These are phyloP conservation scores for Oidiodendron maius DNA, from an alignment of 495 filamentous ascomycete species.

Conservation along the genomic window DNA sequence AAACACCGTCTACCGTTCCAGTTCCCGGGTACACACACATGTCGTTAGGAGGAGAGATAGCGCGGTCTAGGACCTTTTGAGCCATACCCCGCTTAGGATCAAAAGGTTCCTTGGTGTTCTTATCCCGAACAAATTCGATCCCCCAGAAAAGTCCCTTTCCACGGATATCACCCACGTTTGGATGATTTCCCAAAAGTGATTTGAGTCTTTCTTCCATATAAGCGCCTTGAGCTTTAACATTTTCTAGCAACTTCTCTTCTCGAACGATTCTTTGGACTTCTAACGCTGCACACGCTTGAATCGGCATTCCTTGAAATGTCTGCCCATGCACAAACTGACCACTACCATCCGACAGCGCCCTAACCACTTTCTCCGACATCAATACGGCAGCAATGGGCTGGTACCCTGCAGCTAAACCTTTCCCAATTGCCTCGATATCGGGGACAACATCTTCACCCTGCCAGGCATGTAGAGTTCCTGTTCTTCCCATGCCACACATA, in stretches of 20 bases:
- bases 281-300: constrained; percentile 53
- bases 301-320: constrained; percentile 57
- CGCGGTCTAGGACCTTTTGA: constrained; percentile 47
- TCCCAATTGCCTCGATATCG: constrained; percentile 66
- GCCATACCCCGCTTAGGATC: constrained; percentile 33
- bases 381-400: constrained; percentile 57
- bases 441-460: constrained; percentile 56
- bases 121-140: constrained; percentile 52
- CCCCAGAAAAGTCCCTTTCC: constrained; percentile 61
- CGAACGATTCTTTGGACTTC: constrained; percentile 54
- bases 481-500: constrained; percentile 74
- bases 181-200: constrained; percentile 36
- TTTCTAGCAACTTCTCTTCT: constrained; percentile 46
- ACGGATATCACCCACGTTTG: constrained; percentile 58
- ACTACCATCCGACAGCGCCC: constrained; percentile 47
- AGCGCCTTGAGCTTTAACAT: constrained; percentile 44
- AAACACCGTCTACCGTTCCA: constrained; percentile 60
- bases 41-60: constrained; percentile 42
- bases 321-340: constrained; percentile 53
- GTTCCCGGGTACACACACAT: constrained; percentile 66
- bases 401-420: constrained; percentile 59
- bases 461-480: constrained; percentile 64
- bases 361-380: constrained; percentile 45
- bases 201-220: constrained; percentile 41
- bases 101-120: constrained; percentile 40